Percentiles rank a stretch among this genome's conserved stretches.
These are phyloP conservation scores for Lepiota subincarnata DNA, from an alignment of 768 basidiomycete genomes.

Conservation along the genomic window DNA sequence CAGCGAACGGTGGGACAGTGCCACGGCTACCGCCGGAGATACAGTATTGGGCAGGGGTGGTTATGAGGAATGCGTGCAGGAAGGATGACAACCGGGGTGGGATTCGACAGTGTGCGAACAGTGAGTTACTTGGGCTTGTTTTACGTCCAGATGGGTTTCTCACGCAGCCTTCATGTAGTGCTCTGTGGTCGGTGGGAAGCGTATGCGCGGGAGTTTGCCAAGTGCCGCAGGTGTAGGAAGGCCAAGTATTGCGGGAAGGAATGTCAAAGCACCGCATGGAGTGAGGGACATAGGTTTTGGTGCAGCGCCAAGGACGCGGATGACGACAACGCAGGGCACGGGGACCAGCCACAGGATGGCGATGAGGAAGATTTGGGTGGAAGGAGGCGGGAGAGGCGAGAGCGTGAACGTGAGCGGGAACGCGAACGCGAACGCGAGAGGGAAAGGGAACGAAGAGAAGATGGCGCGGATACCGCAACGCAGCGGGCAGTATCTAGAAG, in stretches of 20 bases:
- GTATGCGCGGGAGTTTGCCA: constrained; percentile 92
- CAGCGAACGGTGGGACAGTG: constrained; percentile 1
- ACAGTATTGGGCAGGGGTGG: constrained; percentile 99
- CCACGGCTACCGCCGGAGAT: constrained; percentile 80
- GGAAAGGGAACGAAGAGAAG: constrained; percentile 7
- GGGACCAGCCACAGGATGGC: constrained; percentile 4
- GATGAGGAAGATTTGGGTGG: constrained; percentile 9
- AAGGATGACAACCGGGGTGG: constrained; percentile 94
- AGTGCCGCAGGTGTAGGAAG: constrained; percentile 92
- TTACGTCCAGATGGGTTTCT: constrained; percentile 4
- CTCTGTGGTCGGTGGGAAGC: constrained; percentile 93
- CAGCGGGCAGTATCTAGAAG: constrained; percentile 2
- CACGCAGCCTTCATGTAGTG: constrained; percentile 44
- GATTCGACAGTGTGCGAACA: constrained; percentile 96
- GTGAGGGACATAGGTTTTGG: constrained; percentile 95
- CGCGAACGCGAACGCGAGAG: neutral
- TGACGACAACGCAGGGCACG: constrained; percentile 29
- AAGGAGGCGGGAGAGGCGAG: constrained; percentile 5
- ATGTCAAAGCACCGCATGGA: constrained; percentile 95
- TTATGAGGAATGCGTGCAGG: constrained; percentile 98
- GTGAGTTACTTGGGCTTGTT: constrained; percentile 37
- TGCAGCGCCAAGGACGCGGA: constrained; percentile 64
- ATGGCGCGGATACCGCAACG: constrained; percentile 9
- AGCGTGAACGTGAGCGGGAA: neutral
- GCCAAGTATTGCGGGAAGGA: constrained; percentile 99